Percentiles rank a stretch among this genome's conserved stretches.
Evolutionary conservation across 306 rosid species (phyloP).

Genomic region (Astragalus membranaceus): DNA sequence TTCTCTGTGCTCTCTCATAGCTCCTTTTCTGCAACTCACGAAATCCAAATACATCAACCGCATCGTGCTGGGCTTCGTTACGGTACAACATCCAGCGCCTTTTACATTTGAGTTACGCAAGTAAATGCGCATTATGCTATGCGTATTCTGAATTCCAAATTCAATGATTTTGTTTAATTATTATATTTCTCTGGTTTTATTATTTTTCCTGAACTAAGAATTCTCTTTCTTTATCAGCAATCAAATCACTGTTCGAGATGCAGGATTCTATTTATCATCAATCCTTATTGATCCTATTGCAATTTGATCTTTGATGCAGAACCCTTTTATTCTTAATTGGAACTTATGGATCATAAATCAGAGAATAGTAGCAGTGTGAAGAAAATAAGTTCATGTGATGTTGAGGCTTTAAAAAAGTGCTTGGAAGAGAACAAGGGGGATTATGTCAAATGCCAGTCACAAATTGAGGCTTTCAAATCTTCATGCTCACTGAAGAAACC

Average conservation of each 20-base stretch:
- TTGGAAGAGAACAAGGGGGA: constrained; percentile 88
- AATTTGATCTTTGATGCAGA: constrained; percentile 22
- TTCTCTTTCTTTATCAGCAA: no score
- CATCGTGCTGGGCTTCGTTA: neutral
- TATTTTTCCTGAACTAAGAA: no score
- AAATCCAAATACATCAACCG: neutral
- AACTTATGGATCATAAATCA: constrained; percentile 39
- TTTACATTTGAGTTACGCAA: neutral
- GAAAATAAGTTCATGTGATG: constrained; percentile 60
- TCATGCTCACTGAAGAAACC: constrained; percentile 64
- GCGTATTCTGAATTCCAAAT: neutral
- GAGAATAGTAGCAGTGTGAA: constrained; percentile 23
- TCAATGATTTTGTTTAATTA: neutral
- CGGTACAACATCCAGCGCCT: neutral
- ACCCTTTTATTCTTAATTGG: constrained; percentile 1
- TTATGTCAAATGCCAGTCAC: constrained; percentile 68
- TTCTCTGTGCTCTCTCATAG: neutral
- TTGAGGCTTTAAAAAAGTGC: constrained; percentile 77
- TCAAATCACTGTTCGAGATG: no score
- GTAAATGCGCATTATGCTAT: neutral
- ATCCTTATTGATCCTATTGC: neutral
- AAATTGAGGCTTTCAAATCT: constrained; percentile 72
- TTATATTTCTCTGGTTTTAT: neutral
- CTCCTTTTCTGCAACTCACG: neutral
- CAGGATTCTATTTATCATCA: no score